Evolutionary conservation across 2,329 filamentous ascomycete genomes (phyloP).

Genomic region (Apiospora arundinis): DNA sequence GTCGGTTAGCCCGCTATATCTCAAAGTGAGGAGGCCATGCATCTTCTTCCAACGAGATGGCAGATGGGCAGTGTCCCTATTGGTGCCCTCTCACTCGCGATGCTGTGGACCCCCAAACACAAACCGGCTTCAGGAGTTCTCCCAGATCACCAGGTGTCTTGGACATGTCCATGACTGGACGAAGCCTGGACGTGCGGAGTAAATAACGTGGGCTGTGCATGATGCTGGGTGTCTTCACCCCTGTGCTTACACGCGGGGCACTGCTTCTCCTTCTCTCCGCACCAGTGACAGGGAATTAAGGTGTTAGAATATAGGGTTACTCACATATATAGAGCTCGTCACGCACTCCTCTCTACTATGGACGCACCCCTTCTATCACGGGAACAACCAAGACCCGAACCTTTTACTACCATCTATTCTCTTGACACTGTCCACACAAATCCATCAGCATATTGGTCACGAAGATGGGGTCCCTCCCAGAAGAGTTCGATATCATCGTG

Average conservation of each 20-base stretch:
- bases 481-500: conserved; percentile 83
- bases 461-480: conserved; percentile 58
- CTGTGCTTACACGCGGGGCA: background rate
- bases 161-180: background rate
- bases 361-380: background rate
- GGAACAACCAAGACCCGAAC: conserved; percentile 20
- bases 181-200: background rate
- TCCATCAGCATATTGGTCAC: background rate
- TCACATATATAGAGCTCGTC: background rate
- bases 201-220: background rate
- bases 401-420: background rate
- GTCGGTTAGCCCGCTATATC: background rate
- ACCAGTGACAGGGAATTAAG: background rate
- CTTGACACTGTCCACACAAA: no score
- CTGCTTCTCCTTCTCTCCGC: background rate
- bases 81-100: background rate
- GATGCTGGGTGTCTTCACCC: background rate
- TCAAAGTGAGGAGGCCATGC: background rate
- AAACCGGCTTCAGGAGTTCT: background rate
- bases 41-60: background rate
- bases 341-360: background rate
- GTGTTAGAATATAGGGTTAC: background rate
- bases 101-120: background rate
- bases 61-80: background rate
- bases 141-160: background rate